A percentile compares a stretch with the other conserved stretches of the same genome.
These are phyloP conservation scores for Citrus medica DNA, from an alignment of 345 rosid genomes.

Conservation along the genomic window DNA sequence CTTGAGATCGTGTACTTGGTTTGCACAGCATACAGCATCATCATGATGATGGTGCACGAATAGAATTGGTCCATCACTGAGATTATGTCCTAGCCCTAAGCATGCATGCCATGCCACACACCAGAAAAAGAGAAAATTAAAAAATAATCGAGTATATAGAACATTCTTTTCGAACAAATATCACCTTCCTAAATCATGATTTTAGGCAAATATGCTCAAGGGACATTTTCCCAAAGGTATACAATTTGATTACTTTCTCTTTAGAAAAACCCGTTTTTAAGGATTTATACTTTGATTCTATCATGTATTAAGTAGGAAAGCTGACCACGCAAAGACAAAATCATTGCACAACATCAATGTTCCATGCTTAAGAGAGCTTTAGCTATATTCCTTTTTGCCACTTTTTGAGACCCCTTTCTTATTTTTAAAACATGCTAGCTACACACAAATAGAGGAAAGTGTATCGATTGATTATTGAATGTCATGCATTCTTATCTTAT, in stretches of 20 bases:
- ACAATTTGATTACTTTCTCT: slow-evolving; percentile 7
- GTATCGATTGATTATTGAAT: neutral
- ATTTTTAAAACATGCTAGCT: slow-evolving; percentile 15
- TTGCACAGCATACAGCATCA: slow-evolving; percentile 35
- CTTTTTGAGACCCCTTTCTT: slow-evolving; percentile 23
- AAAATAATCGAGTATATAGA: neutral
- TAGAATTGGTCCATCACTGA: slow-evolving; percentile 17
- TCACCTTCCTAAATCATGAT: slow-evolving; percentile 20
- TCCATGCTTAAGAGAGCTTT: slow-evolving; percentile 30
- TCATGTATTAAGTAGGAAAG: slow-evolving; percentile 20
- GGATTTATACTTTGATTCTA: slow-evolving; percentile 3
- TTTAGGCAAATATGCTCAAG: neutral
- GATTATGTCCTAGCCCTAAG: slow-evolving; percentile 15
- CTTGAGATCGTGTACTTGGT: slow-evolving; percentile 26
- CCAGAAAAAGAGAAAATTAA: neutral
- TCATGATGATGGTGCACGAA: slow-evolving; percentile 17
- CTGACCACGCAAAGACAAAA: slow-evolving; percentile 42
- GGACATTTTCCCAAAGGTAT: slow-evolving; percentile 15
- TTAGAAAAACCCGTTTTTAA: slow-evolving; percentile 4
- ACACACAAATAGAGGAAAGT: slow-evolving; percentile 13
- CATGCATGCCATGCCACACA: slow-evolving; percentile 26
- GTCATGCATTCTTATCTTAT: slow-evolving; percentile 9
- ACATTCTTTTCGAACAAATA: slow-evolving; percentile 1
- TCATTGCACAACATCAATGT: slow-evolving; percentile 38
- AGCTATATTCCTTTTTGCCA: slow-evolving; percentile 16